Evolutionary conservation across 2,329 filamentous ascomycete genomes (phyloP).

Genomic region (Penicillium sp.): DNA sequence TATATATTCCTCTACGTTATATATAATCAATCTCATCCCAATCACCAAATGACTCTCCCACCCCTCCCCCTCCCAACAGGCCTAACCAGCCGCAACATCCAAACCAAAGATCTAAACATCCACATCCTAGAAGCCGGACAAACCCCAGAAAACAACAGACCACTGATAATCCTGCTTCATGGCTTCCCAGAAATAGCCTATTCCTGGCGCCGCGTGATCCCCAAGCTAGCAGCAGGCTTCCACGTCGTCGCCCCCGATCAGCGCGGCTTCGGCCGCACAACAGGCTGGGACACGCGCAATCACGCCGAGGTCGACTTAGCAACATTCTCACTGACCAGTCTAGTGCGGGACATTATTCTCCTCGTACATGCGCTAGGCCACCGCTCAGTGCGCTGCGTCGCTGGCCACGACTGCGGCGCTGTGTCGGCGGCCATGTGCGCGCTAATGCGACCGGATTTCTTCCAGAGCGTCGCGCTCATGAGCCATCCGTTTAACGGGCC

Average conservation of each 20-base stretch:
- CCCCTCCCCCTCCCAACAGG: slow-evolving; percentile 57
- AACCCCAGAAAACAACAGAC: slow-evolving; percentile 41
- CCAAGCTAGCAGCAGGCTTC: slow-evolving; percentile 61
- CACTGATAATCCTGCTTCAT: slow-evolving; percentile 62
- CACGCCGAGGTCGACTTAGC: slow-evolving; percentile 56
- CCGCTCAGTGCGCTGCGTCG: slow-evolving; percentile 55
- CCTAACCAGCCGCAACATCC: slow-evolving; percentile 57
- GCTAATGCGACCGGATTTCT: slow-evolving; percentile 64
- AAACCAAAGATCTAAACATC: slow-evolving; percentile 60
- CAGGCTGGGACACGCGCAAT: slow-evolving; percentile 55
- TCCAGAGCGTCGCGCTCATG: slow-evolving; percentile 61
- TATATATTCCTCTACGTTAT: too few relatives aligned
- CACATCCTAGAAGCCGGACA: slow-evolving; percentile 60
- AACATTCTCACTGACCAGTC: slow-evolving; percentile 57
- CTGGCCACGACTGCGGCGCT: slow-evolving; percentile 68
- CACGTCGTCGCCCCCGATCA: slow-evolving; percentile 67
- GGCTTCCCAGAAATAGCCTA: slow-evolving; percentile 69
- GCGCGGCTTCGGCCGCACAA: slow-evolving; percentile 66
- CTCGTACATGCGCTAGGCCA: slow-evolving; percentile 63
- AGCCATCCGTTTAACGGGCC: slow-evolving; percentile 63
- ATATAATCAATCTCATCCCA: too few relatives aligned
- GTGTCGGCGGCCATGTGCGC: slow-evolving; percentile 60
- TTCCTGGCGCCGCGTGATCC: slow-evolving; percentile 66
- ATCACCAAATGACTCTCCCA: slow-evolving; percentile 12
- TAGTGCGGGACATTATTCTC: slow-evolving; percentile 62